A percentile compares a stretch with the other conserved stretches of the same genome.
Conservation (phyloP, 75 land plant species). For the Chamaecyparis obtusa region DNA sequence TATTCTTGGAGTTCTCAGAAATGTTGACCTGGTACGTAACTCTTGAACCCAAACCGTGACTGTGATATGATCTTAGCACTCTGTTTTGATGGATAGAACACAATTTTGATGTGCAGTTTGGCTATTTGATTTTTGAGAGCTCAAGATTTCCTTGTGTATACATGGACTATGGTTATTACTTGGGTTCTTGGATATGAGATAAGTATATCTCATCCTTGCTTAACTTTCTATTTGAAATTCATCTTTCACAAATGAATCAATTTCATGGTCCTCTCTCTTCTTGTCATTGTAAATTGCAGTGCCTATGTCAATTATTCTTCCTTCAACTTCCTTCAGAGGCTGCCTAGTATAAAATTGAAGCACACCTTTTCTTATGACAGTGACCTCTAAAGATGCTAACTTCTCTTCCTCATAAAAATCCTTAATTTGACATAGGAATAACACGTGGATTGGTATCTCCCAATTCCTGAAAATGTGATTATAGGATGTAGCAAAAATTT, state of each 20-base stretch:
- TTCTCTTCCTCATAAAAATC: constrained; percentile 46
- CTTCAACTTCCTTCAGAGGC: constrained; percentile 72
- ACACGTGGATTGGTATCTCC: constrained; percentile 45
- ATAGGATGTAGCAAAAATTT: constrained; percentile 62
- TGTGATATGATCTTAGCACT: too few relatives aligned
- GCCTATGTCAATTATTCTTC: background rate
- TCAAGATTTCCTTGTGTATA: too few relatives aligned
- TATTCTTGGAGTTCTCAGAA: too few relatives aligned
- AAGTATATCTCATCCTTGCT: too few relatives aligned
- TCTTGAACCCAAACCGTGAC: too few relatives aligned
- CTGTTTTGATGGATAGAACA: too few relatives aligned
- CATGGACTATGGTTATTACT: too few relatives aligned
- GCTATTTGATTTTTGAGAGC: too few relatives aligned
- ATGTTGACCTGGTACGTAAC: too few relatives aligned
- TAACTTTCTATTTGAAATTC: too few relatives aligned
- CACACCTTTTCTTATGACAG: constrained; percentile 68
- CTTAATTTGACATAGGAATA: constrained; percentile 66
- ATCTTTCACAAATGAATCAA: background rate
- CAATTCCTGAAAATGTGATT: constrained; percentile 55
- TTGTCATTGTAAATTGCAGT: background rate
- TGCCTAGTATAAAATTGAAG: constrained; percentile 67
- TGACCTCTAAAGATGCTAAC: constrained; percentile 33
- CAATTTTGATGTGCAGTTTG: too few relatives aligned
- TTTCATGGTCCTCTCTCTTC: background rate
- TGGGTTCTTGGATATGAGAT: too few relatives aligned